Percentiles rank a stretch among this genome's conserved stretches.
phyloP scores from a whole-genome alignment of 495 filamentous ascomycete species.

The Entonaema liquescens region DNA sequence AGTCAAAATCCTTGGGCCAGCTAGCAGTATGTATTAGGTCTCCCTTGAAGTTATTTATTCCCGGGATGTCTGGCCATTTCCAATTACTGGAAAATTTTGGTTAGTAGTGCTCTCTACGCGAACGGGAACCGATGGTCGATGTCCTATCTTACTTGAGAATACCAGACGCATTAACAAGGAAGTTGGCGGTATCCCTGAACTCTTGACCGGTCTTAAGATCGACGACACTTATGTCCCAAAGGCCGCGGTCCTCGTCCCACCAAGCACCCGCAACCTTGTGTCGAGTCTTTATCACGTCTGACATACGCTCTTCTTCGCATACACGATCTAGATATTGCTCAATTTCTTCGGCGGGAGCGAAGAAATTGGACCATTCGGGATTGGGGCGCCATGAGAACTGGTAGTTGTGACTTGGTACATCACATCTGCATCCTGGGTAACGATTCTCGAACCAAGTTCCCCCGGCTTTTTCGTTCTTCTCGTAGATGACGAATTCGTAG shows the following conservation, averaged over 20 bases:
- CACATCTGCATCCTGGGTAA: slow-evolving; percentile 65
- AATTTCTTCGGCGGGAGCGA: slow-evolving; percentile 66
- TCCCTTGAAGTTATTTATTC: slow-evolving; percentile 59
- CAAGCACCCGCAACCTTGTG: slow-evolving; percentile 51
- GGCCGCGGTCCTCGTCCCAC: slow-evolving; percentile 53
- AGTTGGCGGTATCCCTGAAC: slow-evolving; percentile 60
- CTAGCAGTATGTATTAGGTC: slow-evolving; percentile 65
- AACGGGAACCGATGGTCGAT: neutral
- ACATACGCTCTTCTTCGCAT: slow-evolving; percentile 65
- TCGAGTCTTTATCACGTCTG: slow-evolving; percentile 56
- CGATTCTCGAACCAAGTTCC: slow-evolving; percentile 69
- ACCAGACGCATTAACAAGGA: slow-evolving; percentile 67
- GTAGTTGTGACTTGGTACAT: slow-evolving; percentile 64
- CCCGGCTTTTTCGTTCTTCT: slow-evolving; percentile 76
- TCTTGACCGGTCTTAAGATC: slow-evolving; percentile 56
- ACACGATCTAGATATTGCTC: slow-evolving; percentile 63
- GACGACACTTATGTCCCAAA: slow-evolving; percentile 62
- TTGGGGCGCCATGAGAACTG: slow-evolving; percentile 65
- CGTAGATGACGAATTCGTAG: slow-evolving; percentile 72
- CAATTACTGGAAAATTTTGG: slow-evolving; percentile 56
- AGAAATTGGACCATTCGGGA: slow-evolving; percentile 68
- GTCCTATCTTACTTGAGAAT: slow-evolving; percentile 61
- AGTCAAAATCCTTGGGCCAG: slow-evolving; percentile 65
- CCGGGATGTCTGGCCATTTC: slow-evolving; percentile 68
- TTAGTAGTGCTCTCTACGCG: slow-evolving; percentile 30